Evolutionary conservation across 148 eudicot genomes (phyloP), one percentile per base, ranked within the genome.

Genomic region (Camellia japonica): DNA sequence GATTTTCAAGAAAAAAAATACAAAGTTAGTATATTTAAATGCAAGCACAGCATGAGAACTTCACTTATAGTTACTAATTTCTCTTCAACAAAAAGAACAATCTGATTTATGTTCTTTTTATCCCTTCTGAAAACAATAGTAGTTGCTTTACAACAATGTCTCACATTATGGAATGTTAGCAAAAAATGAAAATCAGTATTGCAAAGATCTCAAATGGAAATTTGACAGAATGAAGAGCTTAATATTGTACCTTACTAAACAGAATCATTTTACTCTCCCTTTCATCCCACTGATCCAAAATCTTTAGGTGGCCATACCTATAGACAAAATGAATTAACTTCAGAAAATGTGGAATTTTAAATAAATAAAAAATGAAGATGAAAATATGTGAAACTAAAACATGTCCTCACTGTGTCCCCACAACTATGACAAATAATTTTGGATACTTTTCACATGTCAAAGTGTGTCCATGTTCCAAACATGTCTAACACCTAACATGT

Each of bases 281-380:
- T 67, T 68, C 63, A 75, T 68, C 51, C 38, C 47, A 81, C 11
- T 6, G 80, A 41, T 70, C 84, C 84, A 70, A 81, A 81, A 14
- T 71, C 67, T 68, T 70, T 59, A 70, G 38, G 44, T 10, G 84
- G 84, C 84, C 70, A 81, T 69, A 81, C 41, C 84, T 81, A 19
- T 30, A 16, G 9, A 52, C 18, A 65, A 66, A 66, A 12, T 3
- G 19, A 20, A 73, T 11, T 23, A 38, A 73, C 30, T 52, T 51
- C 10, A 41, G 38, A 72, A n/a, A 52, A 5, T 7, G 43, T 52
- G 4, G 75, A 72, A 72, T 65, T 65, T 0, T 7, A 51, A 2
- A 72, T 20, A 69, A 10, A 69, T 5, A 2, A 72, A 52, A 69
- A 10, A 69, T 5, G 5, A 47, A 71, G 56, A 70, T 6, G 38